phyloP scores from a whole-genome alignment of 2,329 filamentous ascomycete species.

The Microdochium paspali region DNA sequence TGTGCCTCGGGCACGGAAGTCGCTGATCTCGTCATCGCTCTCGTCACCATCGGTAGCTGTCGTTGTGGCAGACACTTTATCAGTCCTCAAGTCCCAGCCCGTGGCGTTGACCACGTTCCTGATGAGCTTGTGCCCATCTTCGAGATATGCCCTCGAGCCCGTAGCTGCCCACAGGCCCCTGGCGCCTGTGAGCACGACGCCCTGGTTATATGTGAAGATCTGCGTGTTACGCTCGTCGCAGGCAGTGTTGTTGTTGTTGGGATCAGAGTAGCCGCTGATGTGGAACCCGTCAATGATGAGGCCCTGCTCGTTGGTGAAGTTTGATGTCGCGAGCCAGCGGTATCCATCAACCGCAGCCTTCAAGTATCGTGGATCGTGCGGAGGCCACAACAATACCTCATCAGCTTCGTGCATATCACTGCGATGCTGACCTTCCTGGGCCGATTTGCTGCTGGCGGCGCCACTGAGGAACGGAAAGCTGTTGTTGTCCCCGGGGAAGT shows the following conservation, averaged over 20 bases:
- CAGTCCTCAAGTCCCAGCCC: constrained; percentile 51
- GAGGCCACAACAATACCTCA: constrained; percentile 19
- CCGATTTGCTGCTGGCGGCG: not conserved
- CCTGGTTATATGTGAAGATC: constrained; percentile 95
- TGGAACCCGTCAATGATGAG: constrained; percentile 87
- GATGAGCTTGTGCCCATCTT: constrained; percentile 72
- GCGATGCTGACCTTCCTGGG: not conserved
- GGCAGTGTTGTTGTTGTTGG: constrained; percentile 53
- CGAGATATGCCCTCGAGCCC: constrained; percentile 58
- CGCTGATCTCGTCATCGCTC: constrained; percentile 28
- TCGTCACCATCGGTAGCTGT: constrained; percentile 8
- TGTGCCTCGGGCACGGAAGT: constrained; percentile 18
- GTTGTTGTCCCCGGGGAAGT: constrained; percentile 75
- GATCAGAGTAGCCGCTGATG: constrained; percentile 55
- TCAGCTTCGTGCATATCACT: constrained; percentile 8
- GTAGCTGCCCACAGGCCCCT: constrained; percentile 74
- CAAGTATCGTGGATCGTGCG: constrained; percentile 55
- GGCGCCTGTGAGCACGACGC: constrained; percentile 75
- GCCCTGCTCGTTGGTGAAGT: constrained; percentile 70
- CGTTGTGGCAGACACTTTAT: not conserved
- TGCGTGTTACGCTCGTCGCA: constrained; percentile 80
- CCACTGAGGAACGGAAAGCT: constrained; percentile 51
- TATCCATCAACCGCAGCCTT: constrained; percentile 70
- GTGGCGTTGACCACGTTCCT: constrained; percentile 67
- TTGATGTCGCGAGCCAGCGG: constrained; percentile 66